Base-by-base conservation (phyloP, 106 monocot species). In the Platanthera zijinensis region DNA sequence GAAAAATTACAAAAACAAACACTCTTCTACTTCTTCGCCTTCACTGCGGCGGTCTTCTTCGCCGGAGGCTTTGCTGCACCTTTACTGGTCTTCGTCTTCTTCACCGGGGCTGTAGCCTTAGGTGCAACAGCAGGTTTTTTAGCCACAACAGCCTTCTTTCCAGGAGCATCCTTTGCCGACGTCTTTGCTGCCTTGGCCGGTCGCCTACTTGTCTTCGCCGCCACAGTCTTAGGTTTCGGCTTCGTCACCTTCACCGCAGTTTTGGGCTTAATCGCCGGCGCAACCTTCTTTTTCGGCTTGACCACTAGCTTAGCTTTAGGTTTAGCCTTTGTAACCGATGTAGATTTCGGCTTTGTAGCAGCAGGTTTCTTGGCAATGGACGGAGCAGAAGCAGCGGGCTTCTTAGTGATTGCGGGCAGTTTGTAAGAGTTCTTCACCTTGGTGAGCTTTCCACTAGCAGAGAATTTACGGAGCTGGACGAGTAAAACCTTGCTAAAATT, bases 371-470 rank as follows among this genome's bases (percentile, higher is more conserved):
- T 61, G 3, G 28, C 7, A 6, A 10, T 66, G 28, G 64, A 17
- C 15, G 57, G 57, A 14, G 4, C 57, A 17, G 64, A 10, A 66
- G 28, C 30, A 8, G 64, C 22, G 2, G 64, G 21, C 11, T 21
- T 21, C 30, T 66, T 66, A 7, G 64, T 25, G 3, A 5, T 66
- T 8, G 28, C 57, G 6, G 92, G 49, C 10, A 95, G 81, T 80
- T 95, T 95, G 83, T 75, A 95, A 6, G 95, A 95, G 67, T 80
- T 76, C 85, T 95, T 95, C 0, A 95, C 74, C 78, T 92, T 92
- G 73, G 78, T 81, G 22, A 95, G 89, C 86, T 92, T 95, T 8
- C 83, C 92, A 56, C 78, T 63, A 19, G 89, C 87, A 15, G 83
- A 54, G 12, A 88, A 74, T 79, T 86, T 95, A 81, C 79, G 88